A percentile compares a stretch with the other conserved stretches of the same genome.
Evolutionary conservation across 2,329 filamentous ascomycete species (phyloP).

Genomic region (Trichoderma pleuroti): DNA sequence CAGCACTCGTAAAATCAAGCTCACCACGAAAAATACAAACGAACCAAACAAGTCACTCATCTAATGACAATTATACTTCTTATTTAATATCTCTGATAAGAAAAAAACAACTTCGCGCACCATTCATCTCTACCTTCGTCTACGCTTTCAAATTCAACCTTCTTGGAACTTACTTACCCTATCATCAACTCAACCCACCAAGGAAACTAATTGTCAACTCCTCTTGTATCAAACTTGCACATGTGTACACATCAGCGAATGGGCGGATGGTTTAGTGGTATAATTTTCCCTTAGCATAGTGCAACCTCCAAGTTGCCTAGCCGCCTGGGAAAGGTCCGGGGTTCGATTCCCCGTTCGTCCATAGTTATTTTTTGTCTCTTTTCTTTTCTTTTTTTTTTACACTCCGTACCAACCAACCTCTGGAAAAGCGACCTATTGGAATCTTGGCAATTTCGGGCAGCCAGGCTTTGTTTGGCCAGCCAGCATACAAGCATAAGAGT

Average conservation of each 20-base stretch:
- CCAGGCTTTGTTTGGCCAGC: no score
- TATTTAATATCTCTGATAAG: neutral
- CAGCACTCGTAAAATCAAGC: neutral
- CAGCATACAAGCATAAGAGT: no score
- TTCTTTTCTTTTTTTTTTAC: no score
- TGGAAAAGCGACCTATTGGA: no score
- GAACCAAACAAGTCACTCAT: neutral
- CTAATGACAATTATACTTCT: neutral
- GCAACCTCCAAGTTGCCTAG: conserved; percentile 1
- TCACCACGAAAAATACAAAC: neutral
- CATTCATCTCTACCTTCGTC: neutral
- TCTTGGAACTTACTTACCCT: neutral
- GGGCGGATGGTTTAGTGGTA: conserved; percentile 27
- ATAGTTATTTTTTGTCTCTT: conserved; percentile 5
- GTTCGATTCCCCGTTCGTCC: conserved; percentile 23
- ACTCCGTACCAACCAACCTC: no score
- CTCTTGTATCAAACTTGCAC: neutral
- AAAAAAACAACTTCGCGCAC: neutral
- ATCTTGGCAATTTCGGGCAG: no score
- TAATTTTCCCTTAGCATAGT: conserved; percentile 25
- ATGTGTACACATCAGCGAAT: neutral
- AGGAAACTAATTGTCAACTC: neutral
- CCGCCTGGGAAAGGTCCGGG: conserved; percentile 21
- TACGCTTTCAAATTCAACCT: neutral
- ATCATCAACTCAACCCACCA: neutral